Percentiles rank a stretch among this genome's conserved stretches.
Evolutionary conservation across 139 green algal genomes (phyloP).

Genomic region (Zygnema cylindricum): DNA sequence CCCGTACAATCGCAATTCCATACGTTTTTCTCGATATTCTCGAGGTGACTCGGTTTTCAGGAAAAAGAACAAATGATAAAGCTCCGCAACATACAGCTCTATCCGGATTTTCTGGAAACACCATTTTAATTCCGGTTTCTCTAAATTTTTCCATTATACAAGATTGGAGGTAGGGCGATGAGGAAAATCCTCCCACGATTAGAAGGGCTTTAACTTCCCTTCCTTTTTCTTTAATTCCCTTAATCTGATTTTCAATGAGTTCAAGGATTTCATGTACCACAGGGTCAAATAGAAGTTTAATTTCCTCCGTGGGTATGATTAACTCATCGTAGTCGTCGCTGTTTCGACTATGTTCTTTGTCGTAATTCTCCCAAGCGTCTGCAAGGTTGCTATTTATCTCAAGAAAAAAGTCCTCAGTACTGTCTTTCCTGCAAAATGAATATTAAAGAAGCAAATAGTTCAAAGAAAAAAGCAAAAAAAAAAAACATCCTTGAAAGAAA

Average conservation of each 20-base stretch:
- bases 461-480: slow-evolving; percentile 29
- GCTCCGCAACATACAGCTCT: neutral
- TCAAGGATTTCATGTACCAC: neutral
- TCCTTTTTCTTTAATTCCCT: neutral
- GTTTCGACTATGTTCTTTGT: neutral
- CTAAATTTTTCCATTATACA: neutral
- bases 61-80: neutral
- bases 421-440: neutral
- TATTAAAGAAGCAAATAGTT: neutral
- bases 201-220: neutral
- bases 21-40: neutral
- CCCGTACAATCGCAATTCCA: neutral
- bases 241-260: neutral
- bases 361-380: neutral
- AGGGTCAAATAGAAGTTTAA: neutral
- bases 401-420: neutral
- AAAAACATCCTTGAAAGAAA: neutral
- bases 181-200: neutral
- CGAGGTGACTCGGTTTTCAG: neutral
- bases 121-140: neutral
- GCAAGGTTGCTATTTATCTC: neutral
- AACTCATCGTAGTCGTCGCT: neutral
- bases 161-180: neutral
- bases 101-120: neutral
- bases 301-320: neutral